These are phyloP conservation scores for Chaetomium sp. DNA, from an alignment of 2,329 filamentous ascomycete genomes.

Conservation along the genomic window DNA sequence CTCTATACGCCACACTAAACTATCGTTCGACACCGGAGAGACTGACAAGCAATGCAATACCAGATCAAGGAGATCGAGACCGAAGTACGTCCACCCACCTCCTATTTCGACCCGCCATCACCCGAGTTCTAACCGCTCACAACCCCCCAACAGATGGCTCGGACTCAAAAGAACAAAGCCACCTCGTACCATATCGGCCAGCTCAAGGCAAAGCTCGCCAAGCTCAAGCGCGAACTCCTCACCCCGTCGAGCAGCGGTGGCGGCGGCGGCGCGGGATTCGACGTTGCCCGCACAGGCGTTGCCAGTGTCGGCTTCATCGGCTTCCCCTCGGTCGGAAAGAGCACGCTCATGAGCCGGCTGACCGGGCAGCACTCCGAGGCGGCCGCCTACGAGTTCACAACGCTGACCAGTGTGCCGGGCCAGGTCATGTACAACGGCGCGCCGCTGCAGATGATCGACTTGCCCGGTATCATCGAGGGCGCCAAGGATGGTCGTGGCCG, in stretches of 20 bases:
- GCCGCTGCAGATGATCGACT: slow-evolving; percentile 96
- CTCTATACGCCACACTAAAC: neutral
- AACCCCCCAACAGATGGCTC: slow-evolving; percentile 70
- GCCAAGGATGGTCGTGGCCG: slow-evolving; percentile 97
- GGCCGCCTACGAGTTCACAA: slow-evolving; percentile 98
- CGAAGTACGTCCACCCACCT: slow-evolving; percentile 66
- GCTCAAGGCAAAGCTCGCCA: slow-evolving; percentile 96
- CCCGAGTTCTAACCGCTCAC: slow-evolving; percentile 18
- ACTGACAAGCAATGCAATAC: slow-evolving; percentile 42
- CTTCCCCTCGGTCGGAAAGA: slow-evolving; percentile 97
- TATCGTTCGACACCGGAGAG: neutral
- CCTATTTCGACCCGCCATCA: neutral
- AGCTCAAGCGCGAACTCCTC: slow-evolving; percentile 93
- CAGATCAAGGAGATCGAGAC: slow-evolving; percentile 96
- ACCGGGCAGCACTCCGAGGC: slow-evolving; percentile 97
- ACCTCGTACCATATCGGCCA: slow-evolving; percentile 93
- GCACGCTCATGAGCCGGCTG: slow-evolving; percentile 91
- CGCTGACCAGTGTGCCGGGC: slow-evolving; percentile 92
- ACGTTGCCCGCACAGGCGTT: slow-evolving; percentile 96
- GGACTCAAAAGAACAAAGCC: slow-evolving; percentile 96
- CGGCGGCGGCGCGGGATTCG: slow-evolving; percentile 87
- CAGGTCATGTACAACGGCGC: slow-evolving; percentile 95
- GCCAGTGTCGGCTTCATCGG: slow-evolving; percentile 97
- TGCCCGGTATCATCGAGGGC: slow-evolving; percentile 98
- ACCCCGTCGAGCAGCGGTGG: slow-evolving; percentile 76